Base-by-base conservation (phyloP, 345 rosid species). In the Gossypium raimondii region DNA sequence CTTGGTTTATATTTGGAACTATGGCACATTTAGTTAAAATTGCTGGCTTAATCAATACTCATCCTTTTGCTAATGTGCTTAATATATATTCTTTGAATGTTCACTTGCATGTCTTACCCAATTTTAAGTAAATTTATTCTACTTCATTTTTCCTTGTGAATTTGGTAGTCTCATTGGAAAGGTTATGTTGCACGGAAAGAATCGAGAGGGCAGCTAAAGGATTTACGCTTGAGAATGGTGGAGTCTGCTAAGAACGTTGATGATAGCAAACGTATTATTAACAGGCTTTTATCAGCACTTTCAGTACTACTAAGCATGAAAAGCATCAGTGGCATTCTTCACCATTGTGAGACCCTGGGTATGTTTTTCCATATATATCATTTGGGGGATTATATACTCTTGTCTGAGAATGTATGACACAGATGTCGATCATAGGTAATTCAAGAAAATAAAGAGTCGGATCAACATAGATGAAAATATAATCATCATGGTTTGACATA, bases 311-410 rank as follows among this genome's bases (percentile, higher is more conserved):
- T 81, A 12, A 91, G 81, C 86, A 85, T 87, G 89, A 91, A 87
- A 82, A 94, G 94, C 53, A 81, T 91, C 81, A 87, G 88, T 72
- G 86, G 88, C 78, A 89, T 94, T 82, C 95, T 94, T 76, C 96
- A 90, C 77, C 89, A 78, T 41, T 89, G 98, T 76, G 90, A 92
- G 75, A 91, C 88, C 60, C 80, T 94, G 73, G 92, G 98, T 92
- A 73, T 81, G 87, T 92, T 34, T 34, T 34, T 34, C 7, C 41
- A 34, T 34, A 34, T 34, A 34, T 34, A 34, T 34, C 38, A 4
- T 34, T 34, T 34, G 38, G 38, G 38, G 38, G 38, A 34, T 34
- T 34, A 34, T 34, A 34, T 34, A 34, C 34, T 29, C 34, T 29
- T 29, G 34, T 55, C 20, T n/a, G 11, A 55, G 22, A 22, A n/a